Conservation (phyloP, 1,139 yeast species). For the Taphrina sp. region DNA sequence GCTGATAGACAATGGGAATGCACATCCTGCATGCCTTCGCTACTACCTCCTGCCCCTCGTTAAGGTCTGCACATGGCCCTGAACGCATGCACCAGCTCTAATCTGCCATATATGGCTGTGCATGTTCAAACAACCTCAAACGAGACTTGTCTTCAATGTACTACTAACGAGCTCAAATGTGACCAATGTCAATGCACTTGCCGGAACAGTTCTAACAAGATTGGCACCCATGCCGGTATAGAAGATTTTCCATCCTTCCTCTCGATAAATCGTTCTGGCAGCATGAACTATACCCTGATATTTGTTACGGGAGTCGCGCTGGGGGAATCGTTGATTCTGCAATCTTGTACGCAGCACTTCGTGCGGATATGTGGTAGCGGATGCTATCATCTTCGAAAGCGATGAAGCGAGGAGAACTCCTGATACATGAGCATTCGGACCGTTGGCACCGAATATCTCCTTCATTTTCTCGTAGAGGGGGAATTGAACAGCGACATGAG, state of each 20-base stretch:
- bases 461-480: slow-evolving; percentile 91
- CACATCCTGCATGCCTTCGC: no score
- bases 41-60: no score
- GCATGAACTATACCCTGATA: slow-evolving; percentile 50
- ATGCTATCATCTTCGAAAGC: slow-evolving; percentile 82
- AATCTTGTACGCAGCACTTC: slow-evolving; percentile 89
- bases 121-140: no score
- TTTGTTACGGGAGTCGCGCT: slow-evolving; percentile 37
- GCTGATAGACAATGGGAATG: no score
- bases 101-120: no score
- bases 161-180: slow-evolving; percentile 78
- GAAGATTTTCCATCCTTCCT: slow-evolving; percentile 79
- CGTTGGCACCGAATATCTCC: slow-evolving; percentile 40
- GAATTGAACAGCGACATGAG: slow-evolving; percentile 95
- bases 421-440: slow-evolving; percentile 42
- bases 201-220: slow-evolving; percentile 87
- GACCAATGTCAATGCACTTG: slow-evolving; percentile 90
- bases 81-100: no score
- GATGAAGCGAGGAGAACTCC: slow-evolving; percentile 72
- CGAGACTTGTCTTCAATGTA: slow-evolving; percentile 52
- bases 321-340: slow-evolving; percentile 53
- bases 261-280: slow-evolving; percentile 55
- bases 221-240: slow-evolving; percentile 88
- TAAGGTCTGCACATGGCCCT: no score
- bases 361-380: slow-evolving; percentile 89